These are phyloP conservation scores for Leishmania amazonensis DNA, from an alignment of 208 protist genomes.

Conservation along the genomic window DNA sequence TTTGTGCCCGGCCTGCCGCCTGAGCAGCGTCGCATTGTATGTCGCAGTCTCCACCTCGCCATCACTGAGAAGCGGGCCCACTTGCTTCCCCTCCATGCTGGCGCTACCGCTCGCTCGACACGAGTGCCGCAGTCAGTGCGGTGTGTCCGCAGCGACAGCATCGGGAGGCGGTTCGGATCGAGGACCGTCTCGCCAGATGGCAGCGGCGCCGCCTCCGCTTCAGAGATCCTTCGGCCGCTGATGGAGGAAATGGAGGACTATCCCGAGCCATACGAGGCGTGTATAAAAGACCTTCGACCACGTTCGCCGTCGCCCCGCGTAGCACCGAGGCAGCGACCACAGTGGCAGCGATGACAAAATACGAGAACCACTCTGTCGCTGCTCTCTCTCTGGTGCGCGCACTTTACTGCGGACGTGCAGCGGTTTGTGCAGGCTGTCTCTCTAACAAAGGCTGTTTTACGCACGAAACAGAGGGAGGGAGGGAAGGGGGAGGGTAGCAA, in stretches of 20 bases:
- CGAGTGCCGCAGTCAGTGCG: slow-evolving; percentile 9
- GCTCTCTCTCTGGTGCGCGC: not conserved
- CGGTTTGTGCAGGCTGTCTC: not conserved
- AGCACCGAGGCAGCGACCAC: not conserved
- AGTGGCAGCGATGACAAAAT: not conserved
- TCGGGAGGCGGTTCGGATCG: not conserved
- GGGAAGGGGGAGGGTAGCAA: not conserved
- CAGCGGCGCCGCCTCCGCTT: slow-evolving; percentile 11
- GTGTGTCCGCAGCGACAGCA: not conserved
- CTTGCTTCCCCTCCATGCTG: slow-evolving; percentile 15
- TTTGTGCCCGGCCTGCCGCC: slow-evolving; percentile 64
- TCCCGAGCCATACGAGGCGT: slow-evolving; percentile 53
- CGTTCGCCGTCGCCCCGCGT: not conserved
- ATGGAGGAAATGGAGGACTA: slow-evolving; percentile 61
- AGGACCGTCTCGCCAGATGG: not conserved
- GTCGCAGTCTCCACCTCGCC: slow-evolving; percentile 43
- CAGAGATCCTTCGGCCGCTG: slow-evolving; percentile 60
- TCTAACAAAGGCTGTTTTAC: not conserved
- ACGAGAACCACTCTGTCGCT: not conserved
- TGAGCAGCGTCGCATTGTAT: slow-evolving; percentile 48
- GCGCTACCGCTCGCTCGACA: not conserved
- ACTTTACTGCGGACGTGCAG: not conserved
- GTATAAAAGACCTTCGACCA: slow-evolving; percentile 15
- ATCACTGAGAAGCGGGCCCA: slow-evolving; percentile 47
- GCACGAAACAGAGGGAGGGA: not conserved